phyloP scores from a whole-genome alignment of 257 asterid species.

The Paulownia fortunei region DNA sequence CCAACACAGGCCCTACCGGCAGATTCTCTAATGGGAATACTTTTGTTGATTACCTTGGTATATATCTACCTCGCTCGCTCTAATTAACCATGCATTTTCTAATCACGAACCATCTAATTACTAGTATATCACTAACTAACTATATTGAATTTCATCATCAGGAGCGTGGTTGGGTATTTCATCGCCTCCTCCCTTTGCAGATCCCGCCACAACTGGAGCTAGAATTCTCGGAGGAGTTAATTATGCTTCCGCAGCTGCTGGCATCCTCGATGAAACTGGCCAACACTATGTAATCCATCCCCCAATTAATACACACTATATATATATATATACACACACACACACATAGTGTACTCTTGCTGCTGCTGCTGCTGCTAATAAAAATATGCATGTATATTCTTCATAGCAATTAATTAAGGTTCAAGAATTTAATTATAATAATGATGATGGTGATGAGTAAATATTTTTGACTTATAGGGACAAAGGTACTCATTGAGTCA shows the following conservation, averaged over 20 bases:
- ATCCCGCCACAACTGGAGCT: slow-evolving; percentile 66
- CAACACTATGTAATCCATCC: slow-evolving; percentile 77
- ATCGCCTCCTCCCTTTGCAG: slow-evolving; percentile 86
- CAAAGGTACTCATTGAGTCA: slow-evolving; percentile 73
- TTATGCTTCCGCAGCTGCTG: slow-evolving; percentile 96
- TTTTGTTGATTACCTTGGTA: slow-evolving; percentile 76
- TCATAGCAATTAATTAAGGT: no score
- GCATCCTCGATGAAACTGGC: slow-evolving; percentile 90
- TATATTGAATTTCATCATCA: slow-evolving; percentile 27
- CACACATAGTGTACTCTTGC: no score
- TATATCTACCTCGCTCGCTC: background rate
- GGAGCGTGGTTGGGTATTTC: slow-evolving; percentile 75
- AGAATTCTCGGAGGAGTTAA: slow-evolving; percentile 78
- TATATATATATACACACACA: no score
- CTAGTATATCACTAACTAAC: no score
- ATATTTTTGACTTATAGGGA: slow-evolving; percentile 46
- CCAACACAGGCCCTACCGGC: slow-evolving; percentile 62
- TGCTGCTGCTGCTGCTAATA: no score
- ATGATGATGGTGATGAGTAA: background rate
- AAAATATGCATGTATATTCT: no score
- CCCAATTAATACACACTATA: no score
- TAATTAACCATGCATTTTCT: no score
- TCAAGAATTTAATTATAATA: no score
- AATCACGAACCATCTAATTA: no score
- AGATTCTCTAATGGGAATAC: slow-evolving; percentile 82